These are phyloP conservation scores for Zasmidium citrigriseum DNA, from an alignment of 2,329 filamentous ascomycete genomes.

Conservation along the genomic window DNA sequence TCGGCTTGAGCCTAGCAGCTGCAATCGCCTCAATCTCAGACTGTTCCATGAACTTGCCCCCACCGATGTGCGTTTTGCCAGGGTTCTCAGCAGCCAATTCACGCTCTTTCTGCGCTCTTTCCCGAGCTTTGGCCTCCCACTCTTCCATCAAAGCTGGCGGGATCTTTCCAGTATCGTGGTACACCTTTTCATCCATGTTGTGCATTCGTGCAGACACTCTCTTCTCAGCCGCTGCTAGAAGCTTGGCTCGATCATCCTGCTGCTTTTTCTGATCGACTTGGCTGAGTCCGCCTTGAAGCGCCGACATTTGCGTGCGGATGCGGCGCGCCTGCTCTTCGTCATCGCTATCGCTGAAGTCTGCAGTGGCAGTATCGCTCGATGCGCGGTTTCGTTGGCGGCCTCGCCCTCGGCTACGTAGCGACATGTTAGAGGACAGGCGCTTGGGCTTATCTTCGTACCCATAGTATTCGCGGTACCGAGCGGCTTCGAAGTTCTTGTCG, in stretches of 20 bases:
- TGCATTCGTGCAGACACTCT: conserved; percentile 81
- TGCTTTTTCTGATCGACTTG: conserved; percentile 74
- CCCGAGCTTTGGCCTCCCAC: conserved; percentile 77
- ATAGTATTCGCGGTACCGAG: conserved; percentile 76
- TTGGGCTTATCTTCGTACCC: conserved; percentile 58
- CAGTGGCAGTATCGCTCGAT: conserved; percentile 60
- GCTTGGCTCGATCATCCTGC: conserved; percentile 69
- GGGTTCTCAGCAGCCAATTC: conserved; percentile 60
- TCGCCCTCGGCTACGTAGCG: conserved; percentile 44
- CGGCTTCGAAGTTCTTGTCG: conserved; percentile 65
- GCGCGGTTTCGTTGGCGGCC: conserved; percentile 58
- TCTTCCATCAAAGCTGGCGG: conserved; percentile 68
- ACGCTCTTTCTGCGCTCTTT: conserved; percentile 66
- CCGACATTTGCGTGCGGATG: conserved; percentile 77
- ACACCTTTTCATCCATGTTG: conserved; percentile 79
- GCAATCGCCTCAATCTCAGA: conserved; percentile 79
- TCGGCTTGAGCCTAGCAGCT: conserved; percentile 73
- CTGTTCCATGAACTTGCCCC: conserved; percentile 77
- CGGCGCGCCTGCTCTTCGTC: conserved; percentile 70
- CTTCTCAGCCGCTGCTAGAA: conserved; percentile 77
- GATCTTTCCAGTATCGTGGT: conserved; percentile 72
- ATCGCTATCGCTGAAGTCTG: conserved; percentile 48
- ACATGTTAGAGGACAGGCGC: conserved; percentile 52
- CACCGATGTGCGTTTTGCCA: conserved; percentile 69
- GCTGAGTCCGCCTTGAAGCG: conserved; percentile 68